Base-by-base conservation (phyloP, 2,329 filamentous ascomycete species). In the Metarhizium guizhouense region DNA sequence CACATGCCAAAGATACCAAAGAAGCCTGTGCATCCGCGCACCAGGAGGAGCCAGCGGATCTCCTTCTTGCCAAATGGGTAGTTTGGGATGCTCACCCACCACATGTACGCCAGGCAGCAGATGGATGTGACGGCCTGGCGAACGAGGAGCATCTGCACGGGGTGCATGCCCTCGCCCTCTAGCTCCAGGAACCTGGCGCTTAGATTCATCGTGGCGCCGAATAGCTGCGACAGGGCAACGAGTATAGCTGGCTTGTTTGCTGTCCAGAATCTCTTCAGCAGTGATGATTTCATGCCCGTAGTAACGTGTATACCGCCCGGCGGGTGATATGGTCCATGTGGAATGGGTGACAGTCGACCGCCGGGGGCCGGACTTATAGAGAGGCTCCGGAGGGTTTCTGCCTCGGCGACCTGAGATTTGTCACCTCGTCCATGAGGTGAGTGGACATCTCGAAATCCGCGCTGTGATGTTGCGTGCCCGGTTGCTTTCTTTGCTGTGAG, bases 141-240 rank as follows among this genome's bases (percentile, higher is more conserved):
- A 6, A 82, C 81, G 63, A 95, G 91, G 4, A 96, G 79, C 57
- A 96, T 85, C 72, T 94, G 88, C 61, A 95, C 85, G 0, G 91
- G 89, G 74, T 94, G 83, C 76, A 95, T 86, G 2, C 83, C 83
- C 50, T 84, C 77, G 54, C 82, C 86, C 60, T 87, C 76, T 18
- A 87, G 76, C 67, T 95, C 89, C 43, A 96, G 74, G 11, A 93
- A 69, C 20, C 90, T 79, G 0, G 90, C 88, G 45, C 84, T 84
- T 10, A 95, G 82, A 67, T 94, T 95, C 92, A 96, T 96, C 53
- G 88, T 71, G 0, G 87, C 85, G 2, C 86, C 90, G 63, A 96
- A 96, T 40, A 94, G 74, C 69, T 95, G 90, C 0, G 90, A 81
- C 2, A 86, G 58, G 18, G 91, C 75, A 47, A 96, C 88, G 48